Percentiles rank a stretch among this genome's conserved stretches.
phyloP scores from a whole-genome alignment of 2,329 filamentous ascomycete genomes.

The Colletotrichum sidae region DNA sequence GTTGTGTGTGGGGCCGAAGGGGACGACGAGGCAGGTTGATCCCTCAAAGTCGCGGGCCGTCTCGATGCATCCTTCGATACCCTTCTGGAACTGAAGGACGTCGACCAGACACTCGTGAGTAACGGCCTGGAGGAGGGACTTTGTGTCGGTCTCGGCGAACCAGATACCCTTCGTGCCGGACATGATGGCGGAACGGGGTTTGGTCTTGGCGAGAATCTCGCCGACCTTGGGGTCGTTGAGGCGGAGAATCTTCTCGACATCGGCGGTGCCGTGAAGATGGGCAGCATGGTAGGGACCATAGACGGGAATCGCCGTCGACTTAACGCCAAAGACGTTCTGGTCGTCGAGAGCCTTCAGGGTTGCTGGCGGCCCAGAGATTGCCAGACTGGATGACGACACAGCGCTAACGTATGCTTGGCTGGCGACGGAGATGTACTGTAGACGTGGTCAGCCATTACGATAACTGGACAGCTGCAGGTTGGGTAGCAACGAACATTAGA shows the following conservation, averaged over 20 bases:
- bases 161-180: constrained; percentile 61
- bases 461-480: neutral
- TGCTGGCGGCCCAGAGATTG: constrained; percentile 66
- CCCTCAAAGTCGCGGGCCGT: constrained; percentile 54
- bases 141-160: constrained; percentile 54
- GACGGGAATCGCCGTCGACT: constrained; percentile 62
- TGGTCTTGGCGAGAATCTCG: constrained; percentile 54
- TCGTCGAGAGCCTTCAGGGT: constrained; percentile 58
- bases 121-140: constrained; percentile 54
- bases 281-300: constrained; percentile 68
- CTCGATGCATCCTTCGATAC: constrained; percentile 60
- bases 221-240: constrained; percentile 54
- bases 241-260: constrained; percentile 59
- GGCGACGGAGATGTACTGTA: constrained; percentile 55
- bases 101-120: constrained; percentile 63
- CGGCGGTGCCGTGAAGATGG: constrained; percentile 59
- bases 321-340: constrained; percentile 52
- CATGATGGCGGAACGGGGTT: constrained; percentile 61
- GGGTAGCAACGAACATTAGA: constrained; percentile 56
- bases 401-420: constrained; percentile 66
- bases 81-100: constrained; percentile 59
- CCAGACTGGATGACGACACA: constrained; percentile 59
- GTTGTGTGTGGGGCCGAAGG: constrained; percentile 63
- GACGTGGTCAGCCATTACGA: neutral
- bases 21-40: constrained; percentile 57